Evolutionary conservation across 2,329 filamentous ascomycete species (phyloP), one percentile per base, ranked within the genome.

Genomic region (Xylaria multiplex): DNA sequence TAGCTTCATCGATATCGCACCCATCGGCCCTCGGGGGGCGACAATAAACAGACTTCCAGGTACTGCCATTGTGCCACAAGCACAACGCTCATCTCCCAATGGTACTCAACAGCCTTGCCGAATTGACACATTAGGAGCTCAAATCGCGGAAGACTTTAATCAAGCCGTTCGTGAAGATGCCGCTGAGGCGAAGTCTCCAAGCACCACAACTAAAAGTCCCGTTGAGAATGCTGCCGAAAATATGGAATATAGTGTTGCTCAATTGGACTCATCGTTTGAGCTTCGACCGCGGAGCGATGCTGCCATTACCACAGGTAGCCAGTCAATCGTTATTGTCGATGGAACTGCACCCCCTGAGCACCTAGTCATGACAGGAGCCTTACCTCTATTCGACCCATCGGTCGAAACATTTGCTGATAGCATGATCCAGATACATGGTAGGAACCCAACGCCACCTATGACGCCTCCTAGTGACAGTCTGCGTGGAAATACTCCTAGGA

Each of bases 271-370:
- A 22, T 75, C 78, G 6, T 77, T 81, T n/a, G 78, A 80, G n/a
- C 74, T 77, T 24, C 72, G 78, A 4, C 83, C 84, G 1, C 71
- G 77, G 13, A 88, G 85, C 68, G 85, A 88, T 66, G 81, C 82
- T 71, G 86, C 79, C 6, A 86, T 95, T 50, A 96, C 93, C 0
- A 84, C 85, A 11, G 92, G 93, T n/a, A 97, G 93, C 82, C 91
- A 94, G 75, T 97, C 93, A 0, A 96, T 97, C 70, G 85, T 97
- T 62, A 96, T 97, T 74, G 88, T 97, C 42, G 92, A 96, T 65
- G 88, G 88, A 37, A 90, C 89, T 0, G 71, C 84, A 16, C 80
- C 83, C 0, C 79, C 81, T 5, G 80, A 86, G 8, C 77, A 84
- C n/a, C 79, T 83, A 0, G 70, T 80, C 9, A 86, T 88, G 84